Conservation (phyloP, 192 early-diverging fungal genomes). For the Spinellus fusiger region DNA sequence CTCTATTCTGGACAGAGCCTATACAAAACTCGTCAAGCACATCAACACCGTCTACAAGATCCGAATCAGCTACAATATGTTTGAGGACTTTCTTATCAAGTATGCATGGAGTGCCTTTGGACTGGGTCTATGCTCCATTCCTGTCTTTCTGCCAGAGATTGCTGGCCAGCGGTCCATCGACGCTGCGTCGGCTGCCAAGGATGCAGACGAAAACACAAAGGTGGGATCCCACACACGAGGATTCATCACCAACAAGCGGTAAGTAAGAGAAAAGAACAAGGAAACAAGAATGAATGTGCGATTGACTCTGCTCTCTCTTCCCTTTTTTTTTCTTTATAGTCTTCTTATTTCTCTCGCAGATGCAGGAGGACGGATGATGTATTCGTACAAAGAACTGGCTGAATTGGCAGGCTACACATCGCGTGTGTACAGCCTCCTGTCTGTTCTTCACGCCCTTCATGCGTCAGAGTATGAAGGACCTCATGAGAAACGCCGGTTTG, state of each 20-base stretch:
- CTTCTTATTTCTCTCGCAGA: slow-evolving; percentile 81
- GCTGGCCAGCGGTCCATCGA: slow-evolving; percentile 37
- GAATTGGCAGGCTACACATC: slow-evolving; percentile 88
- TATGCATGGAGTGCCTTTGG: slow-evolving; percentile 94
- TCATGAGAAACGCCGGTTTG: slow-evolving; percentile 29
- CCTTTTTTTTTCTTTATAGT: slow-evolving; percentile 42
- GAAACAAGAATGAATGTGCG: not conserved
- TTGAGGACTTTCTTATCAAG: slow-evolving; percentile 94
- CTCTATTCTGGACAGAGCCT: slow-evolving; percentile 70
- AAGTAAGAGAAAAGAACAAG: not conserved
- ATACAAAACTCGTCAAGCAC: slow-evolving; percentile 73
- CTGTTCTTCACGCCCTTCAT: slow-evolving; percentile 76
- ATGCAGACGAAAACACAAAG: slow-evolving; percentile 29
- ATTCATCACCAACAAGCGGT: slow-evolving; percentile 88
- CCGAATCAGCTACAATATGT: slow-evolving; percentile 90
- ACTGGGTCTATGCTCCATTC: slow-evolving; percentile 73
- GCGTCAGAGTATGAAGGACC: slow-evolving; percentile 47
- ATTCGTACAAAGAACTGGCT: slow-evolving; percentile 88
- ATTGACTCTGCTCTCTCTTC: not conserved
- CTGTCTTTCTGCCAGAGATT: slow-evolving; percentile 73
- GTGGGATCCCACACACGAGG: slow-evolving; percentile 65
- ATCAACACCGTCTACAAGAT: slow-evolving; percentile 82
- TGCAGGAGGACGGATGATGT: slow-evolving; percentile 95
- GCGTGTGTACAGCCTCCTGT: slow-evolving; percentile 80
- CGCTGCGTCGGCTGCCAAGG: slow-evolving; percentile 33